phyloP scores from a whole-genome alignment of 192 early-diverging fungal species.

The Rhizophlyctis rosea region DNA sequence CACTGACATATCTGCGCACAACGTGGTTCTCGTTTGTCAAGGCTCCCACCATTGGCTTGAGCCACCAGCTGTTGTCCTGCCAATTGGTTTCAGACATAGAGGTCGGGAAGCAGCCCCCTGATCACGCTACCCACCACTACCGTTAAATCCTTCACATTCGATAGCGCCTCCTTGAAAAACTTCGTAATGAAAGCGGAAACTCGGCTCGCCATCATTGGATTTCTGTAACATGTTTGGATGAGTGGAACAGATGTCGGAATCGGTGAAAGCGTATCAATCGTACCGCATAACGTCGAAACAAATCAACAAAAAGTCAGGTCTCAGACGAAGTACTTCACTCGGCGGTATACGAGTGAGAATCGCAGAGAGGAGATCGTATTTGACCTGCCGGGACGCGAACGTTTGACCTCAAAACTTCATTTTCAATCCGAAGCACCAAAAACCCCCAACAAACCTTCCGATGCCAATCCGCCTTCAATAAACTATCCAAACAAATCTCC shows the following conservation, averaged over 20 bases:
- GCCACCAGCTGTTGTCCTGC: slow-evolving; percentile 34
- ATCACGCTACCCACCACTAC: slow-evolving; percentile 9
- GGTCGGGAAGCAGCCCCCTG: neutral
- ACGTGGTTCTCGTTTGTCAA: slow-evolving; percentile 50
- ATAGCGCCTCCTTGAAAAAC: slow-evolving; percentile 21
- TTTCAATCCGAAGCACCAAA: too few relatives aligned
- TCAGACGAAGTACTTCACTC: slow-evolving; percentile 48
- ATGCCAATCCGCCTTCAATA: slow-evolving; percentile 75
- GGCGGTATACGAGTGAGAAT: slow-evolving; percentile 54
- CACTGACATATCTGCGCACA: slow-evolving; percentile 54
- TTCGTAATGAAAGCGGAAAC: slow-evolving; percentile 23
- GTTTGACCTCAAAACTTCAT: too few relatives aligned
- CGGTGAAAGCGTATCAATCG: neutral
- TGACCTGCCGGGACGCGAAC: slow-evolving; percentile 32
- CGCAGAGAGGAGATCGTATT: slow-evolving; percentile 74
- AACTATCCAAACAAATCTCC: slow-evolving; percentile 55
- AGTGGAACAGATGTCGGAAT: neutral
- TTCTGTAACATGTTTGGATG: neutral
- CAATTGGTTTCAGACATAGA: neutral
- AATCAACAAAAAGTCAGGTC: slow-evolving; percentile 59
- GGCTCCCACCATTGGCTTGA: slow-evolving; percentile 49
- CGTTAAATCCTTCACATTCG: slow-evolving; percentile 2
- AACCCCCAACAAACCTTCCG: slow-evolving; percentile 52
- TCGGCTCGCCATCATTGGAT: slow-evolving; percentile 17
- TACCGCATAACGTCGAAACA: slow-evolving; percentile 58